These are phyloP conservation scores for Lupinus albus DNA, from an alignment of 306 rosid species.

Conservation along the genomic window DNA sequence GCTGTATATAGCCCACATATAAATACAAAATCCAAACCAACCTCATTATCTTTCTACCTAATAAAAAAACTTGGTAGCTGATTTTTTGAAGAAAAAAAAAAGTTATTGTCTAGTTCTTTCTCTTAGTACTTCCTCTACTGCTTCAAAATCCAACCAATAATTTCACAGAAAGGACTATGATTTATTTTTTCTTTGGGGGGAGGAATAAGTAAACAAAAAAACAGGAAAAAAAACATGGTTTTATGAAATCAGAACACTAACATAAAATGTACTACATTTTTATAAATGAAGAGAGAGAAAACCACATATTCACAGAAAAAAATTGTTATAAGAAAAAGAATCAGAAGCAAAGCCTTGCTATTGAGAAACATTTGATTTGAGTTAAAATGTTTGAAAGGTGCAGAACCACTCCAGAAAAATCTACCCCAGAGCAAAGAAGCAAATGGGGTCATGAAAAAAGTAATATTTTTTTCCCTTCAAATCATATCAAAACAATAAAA, in stretches of 20 bases:
- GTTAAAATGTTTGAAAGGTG: slow-evolving; percentile 7
- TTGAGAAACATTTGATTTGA: slow-evolving; percentile 15
- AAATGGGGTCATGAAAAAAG: background rate
- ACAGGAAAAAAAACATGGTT: background rate
- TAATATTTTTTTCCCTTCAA: background rate
- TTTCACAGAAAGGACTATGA: slow-evolving; percentile 35
- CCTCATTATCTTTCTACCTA: slow-evolving; percentile 3
- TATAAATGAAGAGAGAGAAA: background rate
- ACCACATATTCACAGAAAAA: too few species aligned
- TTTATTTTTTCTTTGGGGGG: slow-evolving; percentile 3
- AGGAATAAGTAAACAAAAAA: background rate
- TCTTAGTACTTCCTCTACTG: slow-evolving; percentile 35
- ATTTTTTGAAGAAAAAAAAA: background rate
- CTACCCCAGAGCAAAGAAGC: slow-evolving; percentile 1
- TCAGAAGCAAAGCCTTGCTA: background rate
- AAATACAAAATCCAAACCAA: slow-evolving; percentile 16
- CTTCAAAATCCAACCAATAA: slow-evolving; percentile 29
- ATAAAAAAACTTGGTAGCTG: slow-evolving; percentile 2
- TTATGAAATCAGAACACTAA: slow-evolving; percentile 31
- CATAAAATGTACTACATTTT: slow-evolving; percentile 33
- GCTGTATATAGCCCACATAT: background rate
- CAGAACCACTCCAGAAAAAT: background rate
- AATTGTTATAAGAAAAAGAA: slow-evolving; percentile 1
- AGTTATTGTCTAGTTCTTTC: slow-evolving; percentile 39
- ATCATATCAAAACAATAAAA: background rate